Percentiles rank a stretch among this genome's conserved stretches.
phyloP scores from a whole-genome alignment of 441 rosid genomes.

The Sinapis alba region DNA sequence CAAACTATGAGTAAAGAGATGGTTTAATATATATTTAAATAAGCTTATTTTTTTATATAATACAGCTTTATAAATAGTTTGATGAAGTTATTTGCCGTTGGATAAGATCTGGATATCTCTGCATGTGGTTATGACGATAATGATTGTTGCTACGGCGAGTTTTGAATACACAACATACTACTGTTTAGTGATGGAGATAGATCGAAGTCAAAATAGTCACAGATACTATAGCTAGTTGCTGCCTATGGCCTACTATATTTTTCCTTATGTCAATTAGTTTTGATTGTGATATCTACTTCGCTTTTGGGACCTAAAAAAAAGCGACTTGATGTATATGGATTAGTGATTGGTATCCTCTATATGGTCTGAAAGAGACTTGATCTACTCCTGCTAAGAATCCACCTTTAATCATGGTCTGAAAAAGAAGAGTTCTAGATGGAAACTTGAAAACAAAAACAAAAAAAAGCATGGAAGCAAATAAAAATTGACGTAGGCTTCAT shows the following conservation, averaged over 20 bases:
- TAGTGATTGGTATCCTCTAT: too few relatives aligned
- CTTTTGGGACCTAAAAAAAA: too few relatives aligned
- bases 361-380: too few relatives aligned
- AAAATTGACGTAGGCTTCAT: not conserved
- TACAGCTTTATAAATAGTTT: not conserved
- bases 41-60: not conserved
- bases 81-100: conserved; percentile 1
- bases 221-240: too few relatives aligned
- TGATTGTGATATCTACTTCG: too few relatives aligned
- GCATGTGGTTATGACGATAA: conserved; percentile 25
- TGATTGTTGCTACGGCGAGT: conserved; percentile 28
- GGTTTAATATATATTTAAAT: not conserved
- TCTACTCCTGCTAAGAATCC: too few relatives aligned
- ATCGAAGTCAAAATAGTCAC: not conserved
- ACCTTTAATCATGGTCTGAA: too few relatives aligned
- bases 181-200: conserved; percentile 34
- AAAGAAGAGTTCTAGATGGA: not conserved
- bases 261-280: too few relatives aligned
- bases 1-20: not conserved
- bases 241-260: too few relatives aligned
- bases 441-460: not conserved
- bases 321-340: too few relatives aligned
- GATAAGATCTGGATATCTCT: conserved; percentile 29
- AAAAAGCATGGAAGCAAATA: too few relatives aligned
- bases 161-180: conserved; percentile 23